Conservation (phyloP, 768 basidiomycete species). For the Boletus pseudopeckii region DNA sequence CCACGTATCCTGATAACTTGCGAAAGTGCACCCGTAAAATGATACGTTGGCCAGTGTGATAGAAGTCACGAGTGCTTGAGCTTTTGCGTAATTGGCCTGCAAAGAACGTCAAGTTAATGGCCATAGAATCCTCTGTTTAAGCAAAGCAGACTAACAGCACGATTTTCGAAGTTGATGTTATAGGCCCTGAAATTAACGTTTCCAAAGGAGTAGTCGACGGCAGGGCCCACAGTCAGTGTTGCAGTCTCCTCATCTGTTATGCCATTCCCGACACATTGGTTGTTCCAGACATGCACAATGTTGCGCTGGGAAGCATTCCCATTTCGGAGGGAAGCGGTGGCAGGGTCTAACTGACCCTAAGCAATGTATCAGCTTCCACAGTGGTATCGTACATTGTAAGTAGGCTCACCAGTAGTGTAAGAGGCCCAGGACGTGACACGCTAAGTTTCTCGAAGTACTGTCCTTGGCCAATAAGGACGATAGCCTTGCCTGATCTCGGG, state of each 20-base stretch:
- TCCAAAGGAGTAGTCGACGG: conserved; percentile 46
- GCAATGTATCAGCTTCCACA: conserved; percentile 1
- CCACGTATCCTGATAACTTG: conserved; percentile 42
- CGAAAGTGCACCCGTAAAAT: conserved; percentile 34
- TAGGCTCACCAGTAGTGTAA: conserved; percentile 50
- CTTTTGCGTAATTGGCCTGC: conserved; percentile 52
- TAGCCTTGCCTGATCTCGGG: conserved; percentile 36
- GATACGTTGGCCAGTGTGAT: conserved; percentile 66
- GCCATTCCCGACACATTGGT: conserved; percentile 38
- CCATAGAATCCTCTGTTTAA: not conserved
- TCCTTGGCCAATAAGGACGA: conserved; percentile 56
- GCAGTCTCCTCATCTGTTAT: conserved; percentile 58
- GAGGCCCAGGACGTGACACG: conserved; percentile 48
- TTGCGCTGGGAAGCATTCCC: conserved; percentile 44
- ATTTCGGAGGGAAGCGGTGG: conserved; percentile 36
- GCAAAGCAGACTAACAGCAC: conserved; percentile 43
- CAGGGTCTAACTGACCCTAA: conserved; percentile 49
- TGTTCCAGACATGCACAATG: conserved; percentile 53
- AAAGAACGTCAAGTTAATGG: not conserved
- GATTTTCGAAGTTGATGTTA: conserved; percentile 65
- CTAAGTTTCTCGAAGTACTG: conserved; percentile 60
- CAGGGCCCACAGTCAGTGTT: conserved; percentile 55
- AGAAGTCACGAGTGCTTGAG: conserved; percentile 60
- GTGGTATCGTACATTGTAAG: not conserved
- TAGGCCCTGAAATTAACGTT: conserved; percentile 59